Base-by-base conservation (phyloP, 192 early-diverging fungal genomes). In the Cladochytrium replicatum region DNA sequence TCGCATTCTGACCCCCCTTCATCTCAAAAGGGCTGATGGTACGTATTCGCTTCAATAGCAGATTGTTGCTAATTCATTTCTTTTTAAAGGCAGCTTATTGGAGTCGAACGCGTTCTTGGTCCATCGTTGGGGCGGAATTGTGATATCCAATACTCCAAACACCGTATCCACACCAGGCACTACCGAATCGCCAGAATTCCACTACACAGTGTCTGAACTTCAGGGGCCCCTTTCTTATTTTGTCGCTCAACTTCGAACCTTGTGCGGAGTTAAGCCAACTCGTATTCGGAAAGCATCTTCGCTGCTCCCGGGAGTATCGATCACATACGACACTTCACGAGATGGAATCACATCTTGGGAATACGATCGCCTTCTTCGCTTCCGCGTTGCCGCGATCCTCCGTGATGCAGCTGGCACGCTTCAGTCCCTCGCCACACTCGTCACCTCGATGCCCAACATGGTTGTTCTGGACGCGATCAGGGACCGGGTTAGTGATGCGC, bases 101-200 rank as follows among this genome's bases (percentile, higher is more conserved):
- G 25, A 44, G 26, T 80, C 67, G 43, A 91, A 93, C 54, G 86
- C 91, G 2, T 99, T 97, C 54, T 50, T 92, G 24, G 83, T 97
- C 32, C 88, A 91, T 29, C 84, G 86, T 19, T 99, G 93, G 93
- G 96, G 96, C 25, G 96, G 93, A n/a, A 69, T 92, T 26, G 58
- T 67, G 2, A 77, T 99, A 39, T 50, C 65, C 5, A 93, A 90
- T 13, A 48, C 44, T n/a, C n/a, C n/a, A n/a, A n/a, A n/a, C n/a
- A n/a, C 29, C 0, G 25, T 21, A 31, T 23, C 40, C 47, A 4
- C 17, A n/a, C n/a, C n/a, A n/a, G n/a, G n/a, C 15, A n/a, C n/a
- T n/a, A n/a, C n/a, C n/a, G n/a, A n/a, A n/a, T n/a, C n/a, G n/a
- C n/a, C n/a, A n/a, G n/a, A n/a, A n/a, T n/a, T n/a, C n/a, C n/a